Evolutionary conservation across 345 rosid genomes (phyloP).

Genomic region (Citrus maxima): DNA sequence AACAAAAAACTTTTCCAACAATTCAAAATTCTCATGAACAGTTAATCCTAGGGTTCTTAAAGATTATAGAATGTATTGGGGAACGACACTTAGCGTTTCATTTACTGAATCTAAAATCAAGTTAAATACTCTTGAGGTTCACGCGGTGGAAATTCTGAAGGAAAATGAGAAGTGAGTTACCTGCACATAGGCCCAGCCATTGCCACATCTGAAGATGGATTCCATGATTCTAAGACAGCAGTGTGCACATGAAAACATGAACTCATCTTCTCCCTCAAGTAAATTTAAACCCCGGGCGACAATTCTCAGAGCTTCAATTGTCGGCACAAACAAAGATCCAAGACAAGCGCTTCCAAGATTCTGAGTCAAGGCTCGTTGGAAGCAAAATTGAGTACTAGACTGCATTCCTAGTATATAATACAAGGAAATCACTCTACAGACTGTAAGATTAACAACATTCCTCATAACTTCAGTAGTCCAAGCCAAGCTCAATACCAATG

Average conservation of each 20-base stretch:
- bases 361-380: constrained; percentile 78
- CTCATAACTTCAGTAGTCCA: constrained; percentile 98
- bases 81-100: background rate
- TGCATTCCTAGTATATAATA: constrained; percentile 92
- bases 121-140: background rate
- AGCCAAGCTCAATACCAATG: constrained; percentile 50
- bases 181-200: constrained; percentile 99
- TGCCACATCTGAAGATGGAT: constrained; percentile 72
- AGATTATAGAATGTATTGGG: background rate
- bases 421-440: constrained; percentile 68
- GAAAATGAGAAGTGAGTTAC: constrained; percentile 25
- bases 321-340: constrained; percentile 86
- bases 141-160: background rate
- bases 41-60: background rate
- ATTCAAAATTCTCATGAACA: background rate
- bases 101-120: background rate
- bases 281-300: constrained; percentile 79
- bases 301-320: constrained; percentile 86
- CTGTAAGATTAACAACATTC: constrained; percentile 81
- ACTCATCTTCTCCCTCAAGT: constrained; percentile 97
- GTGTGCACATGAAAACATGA: constrained; percentile 98
- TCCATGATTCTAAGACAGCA: constrained; percentile 86
- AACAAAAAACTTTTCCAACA: background rate
- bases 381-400: constrained; percentile 74
- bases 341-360: constrained; percentile 96